A percentile compares a stretch with the other conserved stretches of the same genome.
phyloP scores from a whole-genome alignment of 2,329 filamentous ascomycete species.

The Cordyceps cateniannulata region DNA sequence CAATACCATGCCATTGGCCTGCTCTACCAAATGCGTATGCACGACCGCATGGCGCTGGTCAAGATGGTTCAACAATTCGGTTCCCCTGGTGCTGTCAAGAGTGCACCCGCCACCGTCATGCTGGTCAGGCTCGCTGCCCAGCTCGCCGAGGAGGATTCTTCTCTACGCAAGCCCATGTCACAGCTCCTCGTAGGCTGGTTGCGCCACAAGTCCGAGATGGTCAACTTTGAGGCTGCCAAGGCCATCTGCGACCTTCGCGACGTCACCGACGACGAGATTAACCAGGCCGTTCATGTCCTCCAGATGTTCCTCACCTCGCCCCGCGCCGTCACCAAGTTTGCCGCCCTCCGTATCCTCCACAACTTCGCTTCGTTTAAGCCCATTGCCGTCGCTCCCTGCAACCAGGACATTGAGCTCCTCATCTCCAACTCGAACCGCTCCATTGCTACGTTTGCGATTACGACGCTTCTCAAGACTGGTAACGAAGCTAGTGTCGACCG shows the following conservation, averaged over 20 bases:
- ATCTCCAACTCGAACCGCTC: constrained; percentile 97
- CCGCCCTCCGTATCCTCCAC: constrained; percentile 91
- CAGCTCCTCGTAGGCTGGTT: constrained; percentile 93
- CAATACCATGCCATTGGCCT: constrained; percentile 98
- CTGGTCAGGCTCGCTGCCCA: constrained; percentile 88
- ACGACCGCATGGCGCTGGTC: constrained; percentile 95
- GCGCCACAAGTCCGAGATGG: constrained; percentile 98
- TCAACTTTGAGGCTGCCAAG: constrained; percentile 98
- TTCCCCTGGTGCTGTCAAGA: constrained; percentile 86
- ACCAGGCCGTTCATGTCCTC: constrained; percentile 87
- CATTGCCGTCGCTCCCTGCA: constrained; percentile 83
- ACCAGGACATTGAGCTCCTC: constrained; percentile 92
- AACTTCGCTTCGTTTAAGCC: constrained; percentile 97
- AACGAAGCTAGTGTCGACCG: constrained; percentile 96
- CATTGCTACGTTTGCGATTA: constrained; percentile 97
- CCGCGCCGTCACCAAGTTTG: constrained; percentile 93
- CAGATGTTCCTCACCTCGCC: constrained; percentile 96
- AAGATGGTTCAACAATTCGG: constrained; percentile 99
- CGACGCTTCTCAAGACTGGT: constrained; percentile 93
- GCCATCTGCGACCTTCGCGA: constrained; percentile 94
- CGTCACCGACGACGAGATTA: constrained; percentile 84
- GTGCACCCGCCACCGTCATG: constrained; percentile 85
- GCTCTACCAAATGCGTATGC: constrained; percentile 93
- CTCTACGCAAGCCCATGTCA: constrained; percentile 93
- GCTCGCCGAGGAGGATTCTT: constrained; percentile 85